Evolutionary conservation across 441 rosid genomes (phyloP).

Genomic region (Erodium trifolium): DNA sequence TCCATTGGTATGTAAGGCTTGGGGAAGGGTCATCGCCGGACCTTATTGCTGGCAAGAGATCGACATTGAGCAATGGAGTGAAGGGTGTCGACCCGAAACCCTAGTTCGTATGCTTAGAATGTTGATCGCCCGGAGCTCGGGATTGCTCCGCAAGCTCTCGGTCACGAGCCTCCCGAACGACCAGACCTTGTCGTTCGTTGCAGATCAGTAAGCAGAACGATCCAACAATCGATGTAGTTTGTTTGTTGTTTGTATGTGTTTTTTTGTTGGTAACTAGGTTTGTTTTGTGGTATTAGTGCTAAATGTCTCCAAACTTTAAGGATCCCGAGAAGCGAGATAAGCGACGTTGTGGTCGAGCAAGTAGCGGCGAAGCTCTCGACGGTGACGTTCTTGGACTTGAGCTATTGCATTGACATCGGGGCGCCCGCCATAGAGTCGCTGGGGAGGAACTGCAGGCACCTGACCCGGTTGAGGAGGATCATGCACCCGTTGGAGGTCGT

Average conservation of each 20-base stretch:
- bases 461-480: slow-evolving; percentile 14
- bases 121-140: slow-evolving; percentile 21
- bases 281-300: slow-evolving; percentile 17
- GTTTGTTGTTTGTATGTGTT: not conserved
- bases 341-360: slow-evolving; percentile 19
- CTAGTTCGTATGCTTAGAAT: slow-evolving; percentile 21
- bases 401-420: slow-evolving; percentile 22
- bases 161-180: slow-evolving; percentile 18
- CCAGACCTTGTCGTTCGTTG: slow-evolving; percentile 19
- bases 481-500: slow-evolving; percentile 19
- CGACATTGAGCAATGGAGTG: slow-evolving; percentile 25
- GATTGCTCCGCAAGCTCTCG: slow-evolving; percentile 21
- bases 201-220: slow-evolving; percentile 19
- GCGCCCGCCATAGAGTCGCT: slow-evolving; percentile 19
- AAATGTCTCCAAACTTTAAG: slow-evolving; percentile 19
- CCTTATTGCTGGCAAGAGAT: slow-evolving; percentile 25
- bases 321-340: slow-evolving; percentile 21
- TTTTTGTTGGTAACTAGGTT: not conserved
- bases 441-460: slow-evolving; percentile 21
- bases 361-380: slow-evolving; percentile 17
- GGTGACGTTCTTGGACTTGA: slow-evolving; percentile 19
- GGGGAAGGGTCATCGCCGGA: slow-evolving; percentile 16
- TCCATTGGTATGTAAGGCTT: slow-evolving; percentile 24
- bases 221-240: not conserved
- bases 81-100: slow-evolving; percentile 14